Conservation (phyloP, 495 filamentous ascomycete species). For the Cercophora samala region DNA sequence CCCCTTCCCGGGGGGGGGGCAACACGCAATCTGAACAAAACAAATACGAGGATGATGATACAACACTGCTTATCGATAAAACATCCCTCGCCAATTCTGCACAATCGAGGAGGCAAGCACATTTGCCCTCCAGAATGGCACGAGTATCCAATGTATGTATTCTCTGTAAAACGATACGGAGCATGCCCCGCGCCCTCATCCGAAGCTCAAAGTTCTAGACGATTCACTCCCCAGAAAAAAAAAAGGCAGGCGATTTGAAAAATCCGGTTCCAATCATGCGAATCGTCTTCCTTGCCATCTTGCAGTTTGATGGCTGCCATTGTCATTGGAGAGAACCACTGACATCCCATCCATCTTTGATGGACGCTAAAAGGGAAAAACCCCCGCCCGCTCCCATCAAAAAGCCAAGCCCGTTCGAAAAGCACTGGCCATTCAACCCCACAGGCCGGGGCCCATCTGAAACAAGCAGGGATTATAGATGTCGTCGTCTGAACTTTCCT, state of each 20-base stretch:
- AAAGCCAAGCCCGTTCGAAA: not conserved
- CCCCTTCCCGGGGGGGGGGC: not conserved
- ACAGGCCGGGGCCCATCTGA: not conserved
- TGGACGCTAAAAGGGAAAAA: not conserved
- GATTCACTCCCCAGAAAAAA: not conserved
- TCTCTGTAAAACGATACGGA: not conserved
- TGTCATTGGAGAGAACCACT: not conserved
- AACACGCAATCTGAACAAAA: not conserved
- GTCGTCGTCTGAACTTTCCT: not conserved
- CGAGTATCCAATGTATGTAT: not conserved
- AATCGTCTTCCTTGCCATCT: not conserved
- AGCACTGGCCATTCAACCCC: not conserved
- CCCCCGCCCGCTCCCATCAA: too few relatives aligned
- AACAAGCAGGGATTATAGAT: not conserved
- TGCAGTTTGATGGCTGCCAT: not conserved
- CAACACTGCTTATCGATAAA: conserved; percentile 4
- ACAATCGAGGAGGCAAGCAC: not conserved
- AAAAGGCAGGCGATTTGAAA: not conserved
- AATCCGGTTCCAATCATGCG: not conserved
- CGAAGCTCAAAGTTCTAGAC: not conserved
- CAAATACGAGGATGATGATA: conserved; percentile 5
- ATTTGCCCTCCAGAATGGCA: not conserved
- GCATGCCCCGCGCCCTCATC: too few relatives aligned
- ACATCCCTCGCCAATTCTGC: not conserved
- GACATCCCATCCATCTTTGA: too few relatives aligned